Base-by-base conservation (phyloP, 2,329 filamentous ascomycete genomes). In the Aureobasidium namibiae region DNA sequence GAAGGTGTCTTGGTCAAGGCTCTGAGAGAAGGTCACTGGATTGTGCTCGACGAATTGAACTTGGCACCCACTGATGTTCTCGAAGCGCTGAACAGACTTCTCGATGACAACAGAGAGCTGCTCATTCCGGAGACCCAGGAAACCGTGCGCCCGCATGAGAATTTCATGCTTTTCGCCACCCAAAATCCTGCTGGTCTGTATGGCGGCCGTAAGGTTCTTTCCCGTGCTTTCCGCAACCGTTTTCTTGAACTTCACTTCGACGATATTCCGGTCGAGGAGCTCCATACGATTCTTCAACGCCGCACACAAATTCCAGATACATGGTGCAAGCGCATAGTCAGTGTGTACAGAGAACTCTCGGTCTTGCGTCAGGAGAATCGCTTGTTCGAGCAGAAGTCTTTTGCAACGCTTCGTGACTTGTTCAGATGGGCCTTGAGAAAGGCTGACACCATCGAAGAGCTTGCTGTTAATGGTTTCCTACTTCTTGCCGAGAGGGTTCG, bases 171-270 rank as follows among this genome's bases (percentile, higher is more conserved):
- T 0, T 99, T 99, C 68, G 94, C 94, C 1, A 99, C 94, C 0
- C 94, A 99, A 69, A 99, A 99, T 65, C 94, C 94, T 0, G 88
- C 95, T 23, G 94, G 94, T 36, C 76, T 99, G 1, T 99, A 99
- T 67, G 95, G 95, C 61, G 94, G 94, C 16, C 83, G 94, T 66
- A 99, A 99, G 70, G 85, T 90, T 0, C 79, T 99, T 8, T 97
- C 94, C 1, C 83, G 95, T 42, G 94, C 94, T 1, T 99, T 99
- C 74, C 85, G 95, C 58, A 99, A 99, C 71, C 84, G 94, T 67
- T 99, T 99, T 67, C 80, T 99, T 3, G 94, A 99, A 73, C 78
- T 99, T 4, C 94, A 99, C 72, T 97, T 96, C 67, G 94, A 97
- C 66, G 95, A 99, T 68, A 99, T 99, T 24, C 94, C 94, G 0